Percentiles rank a stretch among this genome's conserved stretches.
phyloP scores from a whole-genome alignment of 495 filamentous ascomycete genomes.

The Filosporella fistucella region DNA sequence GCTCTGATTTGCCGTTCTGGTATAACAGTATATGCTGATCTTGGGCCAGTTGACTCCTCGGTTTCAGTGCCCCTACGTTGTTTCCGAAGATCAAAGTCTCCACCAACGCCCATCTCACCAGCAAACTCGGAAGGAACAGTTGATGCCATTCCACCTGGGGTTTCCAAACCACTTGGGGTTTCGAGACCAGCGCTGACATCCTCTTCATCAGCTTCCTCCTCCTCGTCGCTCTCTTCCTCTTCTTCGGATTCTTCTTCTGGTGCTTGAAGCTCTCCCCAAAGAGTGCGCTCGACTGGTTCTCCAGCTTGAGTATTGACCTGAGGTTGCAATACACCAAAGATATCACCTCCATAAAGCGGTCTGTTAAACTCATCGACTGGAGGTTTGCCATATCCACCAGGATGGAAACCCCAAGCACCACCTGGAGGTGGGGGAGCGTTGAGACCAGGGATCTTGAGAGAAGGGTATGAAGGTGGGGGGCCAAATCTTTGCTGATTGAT shows the following conservation, averaged over 20 bases:
- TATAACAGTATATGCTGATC: constrained; percentile 82
- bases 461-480: constrained; percentile 88
- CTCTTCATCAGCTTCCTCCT: constrained; percentile 62
- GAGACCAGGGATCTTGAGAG: constrained; percentile 86
- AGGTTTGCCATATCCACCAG: constrained; percentile 93
- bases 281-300: constrained; percentile 79
- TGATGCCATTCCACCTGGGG: constrained; percentile 75
- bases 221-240: constrained; percentile 65
- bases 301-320: constrained; percentile 49
- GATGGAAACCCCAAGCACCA: constrained; percentile 92
- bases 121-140: constrained; percentile 71
- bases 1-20: constrained; percentile 79
- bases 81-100: constrained; percentile 91
- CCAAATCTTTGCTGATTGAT: constrained; percentile 94
- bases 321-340: constrained; percentile 76
- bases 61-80: constrained; percentile 81
- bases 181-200: constrained; percentile 58
- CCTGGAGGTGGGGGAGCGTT: constrained; percentile 95
- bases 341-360: constrained; percentile 88
- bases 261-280: constrained; percentile 93
- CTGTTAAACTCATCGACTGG: constrained; percentile 88
- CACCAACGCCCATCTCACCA: constrained; percentile 65
- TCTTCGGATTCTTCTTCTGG: constrained; percentile 80
- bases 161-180: constrained; percentile 74
- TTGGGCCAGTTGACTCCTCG: constrained; percentile 70